Percentiles rank a stretch among this genome's conserved stretches.
phyloP scores from a whole-genome alignment of 202 grass and related monocot species.

The Musa balbisiana region DNA sequence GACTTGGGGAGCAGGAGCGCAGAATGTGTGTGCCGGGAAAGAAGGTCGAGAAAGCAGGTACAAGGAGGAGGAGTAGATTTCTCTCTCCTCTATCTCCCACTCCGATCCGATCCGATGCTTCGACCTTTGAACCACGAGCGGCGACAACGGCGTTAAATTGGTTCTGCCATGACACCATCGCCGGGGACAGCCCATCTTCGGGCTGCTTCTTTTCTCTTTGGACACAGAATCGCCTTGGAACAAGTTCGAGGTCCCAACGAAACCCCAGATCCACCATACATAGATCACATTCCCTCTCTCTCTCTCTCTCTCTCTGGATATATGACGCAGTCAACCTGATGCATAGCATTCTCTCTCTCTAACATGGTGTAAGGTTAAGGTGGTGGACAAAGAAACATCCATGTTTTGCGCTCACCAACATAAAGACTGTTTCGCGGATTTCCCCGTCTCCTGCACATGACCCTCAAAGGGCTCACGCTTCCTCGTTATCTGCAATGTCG shows the following conservation, averaged over 20 bases:
- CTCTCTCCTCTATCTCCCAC: constrained; percentile 18
- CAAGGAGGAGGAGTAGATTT: constrained; percentile 17
- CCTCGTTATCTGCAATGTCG: neutral
- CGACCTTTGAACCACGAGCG: constrained; percentile 22
- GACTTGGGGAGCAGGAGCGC: constrained; percentile 86
- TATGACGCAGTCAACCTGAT: too few species aligned
- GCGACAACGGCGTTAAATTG: constrained; percentile 83
- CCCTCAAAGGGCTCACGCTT: neutral
- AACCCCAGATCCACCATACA: too few species aligned
- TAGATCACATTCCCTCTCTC: too few species aligned
- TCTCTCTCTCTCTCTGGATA: too few species aligned
- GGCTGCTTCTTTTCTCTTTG: constrained; percentile 32
- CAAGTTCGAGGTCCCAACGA: too few species aligned
- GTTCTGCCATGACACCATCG: constrained; percentile 55
- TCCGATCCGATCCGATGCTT: neutral
- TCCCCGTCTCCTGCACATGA: constrained; percentile 19
- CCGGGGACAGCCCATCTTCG: constrained; percentile 57
- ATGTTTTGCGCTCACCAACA: constrained; percentile 24
- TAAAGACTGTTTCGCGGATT: neutral
- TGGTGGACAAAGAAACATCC: constrained; percentile 28
- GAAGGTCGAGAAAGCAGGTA: constrained; percentile 40
- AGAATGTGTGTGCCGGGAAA: constrained; percentile 96
- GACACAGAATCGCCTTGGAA: neutral
- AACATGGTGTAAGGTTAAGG: neutral
- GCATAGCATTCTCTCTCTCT: too few species aligned